Conservation (phyloP, 1,284 basidiomycete species). For the Athelia sp. region DNA sequence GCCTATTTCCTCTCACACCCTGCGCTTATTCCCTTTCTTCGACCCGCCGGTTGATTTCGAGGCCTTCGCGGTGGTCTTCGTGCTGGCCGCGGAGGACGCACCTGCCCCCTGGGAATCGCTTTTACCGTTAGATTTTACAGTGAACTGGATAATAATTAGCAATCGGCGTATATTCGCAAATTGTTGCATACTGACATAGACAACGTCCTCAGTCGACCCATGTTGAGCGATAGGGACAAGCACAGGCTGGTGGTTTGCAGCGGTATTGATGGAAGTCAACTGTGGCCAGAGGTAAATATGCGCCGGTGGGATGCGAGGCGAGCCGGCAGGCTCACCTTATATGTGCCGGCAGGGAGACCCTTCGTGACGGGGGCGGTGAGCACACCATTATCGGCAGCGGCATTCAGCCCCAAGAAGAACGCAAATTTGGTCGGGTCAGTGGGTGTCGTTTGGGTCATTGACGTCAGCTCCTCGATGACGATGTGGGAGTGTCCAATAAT, state of each 20-base stretch:
- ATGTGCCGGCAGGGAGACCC: constrained; percentile 52
- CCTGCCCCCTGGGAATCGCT: not conserved
- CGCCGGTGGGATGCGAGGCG: too few species aligned
- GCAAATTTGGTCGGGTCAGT: constrained; percentile 46
- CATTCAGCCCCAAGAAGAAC: constrained; percentile 62
- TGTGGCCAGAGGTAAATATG: too few species aligned
- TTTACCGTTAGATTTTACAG: not conserved
- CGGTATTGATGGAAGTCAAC: constrained; percentile 39
- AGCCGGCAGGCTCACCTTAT: constrained; percentile 38
- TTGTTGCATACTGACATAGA: constrained; percentile 34
- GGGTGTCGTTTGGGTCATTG: constrained; percentile 38
- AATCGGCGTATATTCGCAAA: not conserved
- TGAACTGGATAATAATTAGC: not conserved
- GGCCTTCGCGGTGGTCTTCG: not conserved
- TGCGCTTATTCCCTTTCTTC: not conserved
- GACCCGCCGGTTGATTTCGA: not conserved
- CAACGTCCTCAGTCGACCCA: constrained; percentile 43
- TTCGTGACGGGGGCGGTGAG: constrained; percentile 40
- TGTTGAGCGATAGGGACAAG: constrained; percentile 49
- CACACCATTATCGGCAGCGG: constrained; percentile 36
- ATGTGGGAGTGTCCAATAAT: constrained; percentile 58
- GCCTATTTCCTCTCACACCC: too few species aligned
- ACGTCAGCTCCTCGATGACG: constrained; percentile 43
- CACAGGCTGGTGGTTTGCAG: constrained; percentile 51
- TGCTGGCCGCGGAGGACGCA: not conserved